phyloP scores from a whole-genome alignment of 352 stramenopile genomes.

The Vaucheria bursata region DNA sequence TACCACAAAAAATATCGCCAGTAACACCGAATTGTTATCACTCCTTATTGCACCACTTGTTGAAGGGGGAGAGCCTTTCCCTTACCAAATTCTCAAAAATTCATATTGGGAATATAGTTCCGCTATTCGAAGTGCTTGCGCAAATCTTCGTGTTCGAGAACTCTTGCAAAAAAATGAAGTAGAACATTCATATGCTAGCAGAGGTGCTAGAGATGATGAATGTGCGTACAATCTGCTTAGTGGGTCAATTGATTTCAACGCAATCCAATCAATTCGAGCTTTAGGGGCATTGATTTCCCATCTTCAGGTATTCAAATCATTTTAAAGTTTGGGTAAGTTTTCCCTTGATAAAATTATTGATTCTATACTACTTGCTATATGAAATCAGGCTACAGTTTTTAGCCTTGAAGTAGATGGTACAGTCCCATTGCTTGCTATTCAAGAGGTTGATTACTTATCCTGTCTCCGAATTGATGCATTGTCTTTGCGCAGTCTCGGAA shows the following conservation, averaged over 20 bases:
- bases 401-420: slow-evolving; percentile 27
- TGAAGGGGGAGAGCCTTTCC: slow-evolving; percentile 19
- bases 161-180: neutral
- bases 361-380: neutral
- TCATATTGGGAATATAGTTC: slow-evolving; percentile 37
- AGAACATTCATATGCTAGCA: neutral
- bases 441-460: slow-evolving; percentile 10
- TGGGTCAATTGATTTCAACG: slow-evolving; percentile 34
- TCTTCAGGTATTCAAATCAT: slow-evolving; percentile 29
- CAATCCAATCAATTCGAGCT: slow-evolving; percentile 30
- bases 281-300: slow-evolving; percentile 36
- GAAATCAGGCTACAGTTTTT: slow-evolving; percentile 23
- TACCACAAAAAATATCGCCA: slow-evolving; percentile 34
- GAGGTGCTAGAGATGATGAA: neutral
- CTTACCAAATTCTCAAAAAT: slow-evolving; percentile 22
- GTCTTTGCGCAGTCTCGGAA: slow-evolving; percentile 28
- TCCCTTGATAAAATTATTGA: no score
- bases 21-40: slow-evolving; percentile 27
- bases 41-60: slow-evolving; percentile 24
- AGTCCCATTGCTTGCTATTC: slow-evolving; percentile 15
- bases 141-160: slow-evolving; percentile 25
- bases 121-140: slow-evolving; percentile 25
- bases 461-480: neutral
- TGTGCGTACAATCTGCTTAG: slow-evolving; percentile 29
- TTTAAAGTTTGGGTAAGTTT: no score